phyloP scores from a whole-genome alignment of 352 stramenopile species.

The Phytophthora tentaculata region DNA sequence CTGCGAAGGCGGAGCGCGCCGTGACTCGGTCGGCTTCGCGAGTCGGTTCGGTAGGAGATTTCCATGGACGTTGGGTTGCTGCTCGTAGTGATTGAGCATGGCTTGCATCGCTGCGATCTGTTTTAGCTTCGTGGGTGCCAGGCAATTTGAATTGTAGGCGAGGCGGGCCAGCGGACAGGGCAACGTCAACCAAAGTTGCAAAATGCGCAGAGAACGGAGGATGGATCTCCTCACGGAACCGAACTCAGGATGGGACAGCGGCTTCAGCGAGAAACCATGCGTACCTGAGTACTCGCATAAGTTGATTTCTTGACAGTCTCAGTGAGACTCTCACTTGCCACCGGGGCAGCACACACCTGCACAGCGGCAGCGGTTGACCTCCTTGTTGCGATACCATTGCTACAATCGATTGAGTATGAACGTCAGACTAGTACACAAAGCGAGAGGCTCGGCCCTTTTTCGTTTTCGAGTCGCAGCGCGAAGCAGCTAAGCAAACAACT shows the following conservation, averaged over 20 bases:
- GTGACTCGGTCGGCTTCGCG: slow-evolving; percentile 18
- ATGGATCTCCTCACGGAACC: slow-evolving; percentile 41
- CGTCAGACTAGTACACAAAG: slow-evolving; percentile 14
- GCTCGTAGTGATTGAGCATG: slow-evolving; percentile 18
- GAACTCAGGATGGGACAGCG: slow-evolving; percentile 35
- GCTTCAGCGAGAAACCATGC: slow-evolving; percentile 16
- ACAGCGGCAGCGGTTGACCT: slow-evolving; percentile 1
- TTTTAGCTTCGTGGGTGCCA: slow-evolving; percentile 32
- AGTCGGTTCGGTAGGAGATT: slow-evolving; percentile 15
- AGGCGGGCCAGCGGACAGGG: slow-evolving; percentile 26
- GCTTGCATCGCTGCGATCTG: slow-evolving; percentile 30
- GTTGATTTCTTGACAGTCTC: slow-evolving; percentile 13
- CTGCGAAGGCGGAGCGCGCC: slow-evolving; percentile 31
- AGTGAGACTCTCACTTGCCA: slow-evolving; percentile 7
- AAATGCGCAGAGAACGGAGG: slow-evolving; percentile 27
- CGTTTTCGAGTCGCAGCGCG: slow-evolving; percentile 8
- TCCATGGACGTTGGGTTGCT: slow-evolving; percentile 13
- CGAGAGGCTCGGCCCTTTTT: slow-evolving; percentile 23
- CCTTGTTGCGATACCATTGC: slow-evolving; percentile 22
- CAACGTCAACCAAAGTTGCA: slow-evolving; percentile 22
- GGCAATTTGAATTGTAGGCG: slow-evolving; percentile 39
- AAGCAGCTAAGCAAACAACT: slow-evolving; percentile 43
- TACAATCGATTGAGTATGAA: slow-evolving; percentile 12
- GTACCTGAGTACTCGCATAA: slow-evolving; percentile 14
- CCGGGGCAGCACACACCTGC: background rate